These are phyloP conservation scores for Ceratocystis cacaofunesta DNA, from an alignment of 2,329 filamentous ascomycete species.

Conservation along the genomic window DNA sequence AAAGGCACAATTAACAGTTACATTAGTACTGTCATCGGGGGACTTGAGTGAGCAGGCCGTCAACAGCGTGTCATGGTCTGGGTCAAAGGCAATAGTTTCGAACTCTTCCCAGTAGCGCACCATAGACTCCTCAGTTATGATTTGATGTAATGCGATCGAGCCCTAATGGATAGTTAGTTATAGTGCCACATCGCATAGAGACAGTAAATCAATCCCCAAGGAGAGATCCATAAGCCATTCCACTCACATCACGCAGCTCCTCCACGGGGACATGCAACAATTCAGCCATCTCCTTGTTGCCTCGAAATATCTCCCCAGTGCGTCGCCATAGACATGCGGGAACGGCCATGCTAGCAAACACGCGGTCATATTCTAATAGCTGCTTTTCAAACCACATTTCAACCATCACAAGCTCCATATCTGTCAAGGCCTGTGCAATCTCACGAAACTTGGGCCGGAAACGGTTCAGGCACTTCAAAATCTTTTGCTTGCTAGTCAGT, in stretches of 20 bases:
- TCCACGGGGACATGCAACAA: slow-evolving; percentile 88
- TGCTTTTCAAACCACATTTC: slow-evolving; percentile 99
- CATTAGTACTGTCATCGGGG: slow-evolving; percentile 52
- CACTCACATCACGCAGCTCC: slow-evolving; percentile 69
- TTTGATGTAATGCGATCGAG: slow-evolving; percentile 87
- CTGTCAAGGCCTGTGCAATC: slow-evolving; percentile 79
- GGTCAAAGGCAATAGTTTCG: slow-evolving; percentile 91
- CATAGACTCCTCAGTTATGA: slow-evolving; percentile 84
- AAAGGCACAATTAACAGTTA: slow-evolving; percentile 84
- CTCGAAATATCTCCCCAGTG: slow-evolving; percentile 92
- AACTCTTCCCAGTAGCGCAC: slow-evolving; percentile 99
- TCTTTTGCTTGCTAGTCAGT: slow-evolving; percentile 71
- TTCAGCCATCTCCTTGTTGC: slow-evolving; percentile 98
- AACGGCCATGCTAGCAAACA: slow-evolving; percentile 98
- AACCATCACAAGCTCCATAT: slow-evolving; percentile 85
- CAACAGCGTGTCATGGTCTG: slow-evolving; percentile 81
- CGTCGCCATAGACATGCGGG: slow-evolving; percentile 94
- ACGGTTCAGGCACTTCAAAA: slow-evolving; percentile 75
- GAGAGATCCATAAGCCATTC: background rate
- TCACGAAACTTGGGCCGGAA: slow-evolving; percentile 94
- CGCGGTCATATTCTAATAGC: slow-evolving; percentile 93
- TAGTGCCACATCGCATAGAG: background rate
- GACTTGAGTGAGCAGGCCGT: slow-evolving; percentile 87
- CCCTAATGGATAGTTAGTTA: slow-evolving; percentile 41
- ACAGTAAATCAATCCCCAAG: background rate